Percentiles rank a stretch among this genome's conserved stretches.
Evolutionary conservation across 495 filamentous ascomycete species (phyloP).

Genomic region (Talaromyces trachyspermus): DNA sequence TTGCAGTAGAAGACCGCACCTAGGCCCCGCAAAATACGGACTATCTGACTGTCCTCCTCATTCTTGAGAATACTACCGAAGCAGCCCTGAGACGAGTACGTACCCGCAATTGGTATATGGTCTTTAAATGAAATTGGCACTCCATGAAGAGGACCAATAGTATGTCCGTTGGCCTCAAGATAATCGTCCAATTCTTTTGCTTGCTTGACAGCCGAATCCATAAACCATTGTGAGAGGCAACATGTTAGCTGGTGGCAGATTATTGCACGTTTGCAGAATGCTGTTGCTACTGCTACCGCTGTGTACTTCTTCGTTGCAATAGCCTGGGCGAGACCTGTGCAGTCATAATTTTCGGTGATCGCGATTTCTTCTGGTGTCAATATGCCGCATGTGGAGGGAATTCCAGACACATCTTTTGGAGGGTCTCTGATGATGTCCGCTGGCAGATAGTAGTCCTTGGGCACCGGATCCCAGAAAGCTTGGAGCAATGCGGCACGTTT

Average conservation of each 20-base stretch:
- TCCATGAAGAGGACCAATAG: constrained; percentile 57
- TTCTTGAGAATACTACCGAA: constrained; percentile 35
- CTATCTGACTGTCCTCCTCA: constrained; percentile 1
- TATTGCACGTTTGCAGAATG: constrained; percentile 48
- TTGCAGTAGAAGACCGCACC: constrained; percentile 54
- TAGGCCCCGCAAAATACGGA: constrained; percentile 20
- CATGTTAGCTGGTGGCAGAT: constrained; percentile 14
- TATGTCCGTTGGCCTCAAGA: constrained; percentile 28
- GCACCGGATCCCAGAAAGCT: too few species aligned
- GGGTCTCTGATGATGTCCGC: too few species aligned
- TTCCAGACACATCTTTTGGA: too few species aligned
- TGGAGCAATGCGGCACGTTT: too few species aligned
- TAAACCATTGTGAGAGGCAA: too few species aligned
- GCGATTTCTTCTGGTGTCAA: too few species aligned
- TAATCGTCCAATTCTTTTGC: constrained; percentile 36
- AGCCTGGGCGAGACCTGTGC: too few species aligned
- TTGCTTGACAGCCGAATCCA: constrained; percentile 33
- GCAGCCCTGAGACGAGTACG: constrained; percentile 36
- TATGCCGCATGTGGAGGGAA: too few species aligned
- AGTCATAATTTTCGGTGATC: too few species aligned
- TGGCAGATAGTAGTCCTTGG: too few species aligned
- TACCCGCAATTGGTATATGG: constrained; percentile 42
- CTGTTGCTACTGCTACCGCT: constrained; percentile 35
- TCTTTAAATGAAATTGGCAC: constrained; percentile 63
- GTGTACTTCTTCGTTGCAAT: too few species aligned